Evolutionary conservation across 495 filamentous ascomycete genomes (phyloP).

Genomic region (Clohesyomyces aquaticus): DNA sequence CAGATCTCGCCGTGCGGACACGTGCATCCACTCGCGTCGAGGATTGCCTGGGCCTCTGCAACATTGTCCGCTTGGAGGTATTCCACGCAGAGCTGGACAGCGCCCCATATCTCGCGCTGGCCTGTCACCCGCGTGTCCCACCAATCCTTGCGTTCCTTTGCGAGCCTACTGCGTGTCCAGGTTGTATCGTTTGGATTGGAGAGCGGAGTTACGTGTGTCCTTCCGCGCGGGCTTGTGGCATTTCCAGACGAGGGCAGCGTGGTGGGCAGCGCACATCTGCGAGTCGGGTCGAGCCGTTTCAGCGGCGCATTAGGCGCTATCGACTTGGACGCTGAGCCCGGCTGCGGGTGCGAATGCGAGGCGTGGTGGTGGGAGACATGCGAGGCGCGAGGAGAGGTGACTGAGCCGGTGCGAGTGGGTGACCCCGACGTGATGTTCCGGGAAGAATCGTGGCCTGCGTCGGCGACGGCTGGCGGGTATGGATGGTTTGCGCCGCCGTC

Average conservation of each 20-base stretch:
- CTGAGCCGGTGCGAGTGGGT: conserved; percentile 6
- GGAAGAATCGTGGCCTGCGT: conserved; percentile 18
- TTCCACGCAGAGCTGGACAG: conserved; percentile 66
- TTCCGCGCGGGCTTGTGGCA: not conserved
- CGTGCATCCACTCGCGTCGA: conserved; percentile 78
- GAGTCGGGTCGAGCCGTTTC: conserved; percentile 9
- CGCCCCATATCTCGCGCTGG: conserved; percentile 75
- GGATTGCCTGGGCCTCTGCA: conserved; percentile 73
- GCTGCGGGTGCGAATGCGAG: not conserved
- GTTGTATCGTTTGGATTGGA: conserved; percentile 9
- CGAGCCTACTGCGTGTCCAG: conserved; percentile 56
- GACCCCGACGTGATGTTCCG: conserved; percentile 29
- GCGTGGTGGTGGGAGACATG: conserved; percentile 16
- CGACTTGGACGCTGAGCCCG: not conserved
- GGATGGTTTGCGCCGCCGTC: conserved; percentile 12
- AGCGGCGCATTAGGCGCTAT: conserved; percentile 26
- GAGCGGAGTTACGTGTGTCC: conserved; percentile 7
- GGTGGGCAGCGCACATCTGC: conserved; percentile 22
- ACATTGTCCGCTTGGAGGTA: conserved; percentile 64
- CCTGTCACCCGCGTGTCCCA: conserved; percentile 76
- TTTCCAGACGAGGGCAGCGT: conserved; percentile 11
- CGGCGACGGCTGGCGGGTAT: conserved; percentile 18
- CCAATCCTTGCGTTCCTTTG: conserved; percentile 51
- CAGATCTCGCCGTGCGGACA: conserved; percentile 70
- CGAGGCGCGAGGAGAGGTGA: conserved; percentile 22